Conservation (phyloP, 176 grass and related monocot genomes). For the Calamus simplicifolius region DNA sequence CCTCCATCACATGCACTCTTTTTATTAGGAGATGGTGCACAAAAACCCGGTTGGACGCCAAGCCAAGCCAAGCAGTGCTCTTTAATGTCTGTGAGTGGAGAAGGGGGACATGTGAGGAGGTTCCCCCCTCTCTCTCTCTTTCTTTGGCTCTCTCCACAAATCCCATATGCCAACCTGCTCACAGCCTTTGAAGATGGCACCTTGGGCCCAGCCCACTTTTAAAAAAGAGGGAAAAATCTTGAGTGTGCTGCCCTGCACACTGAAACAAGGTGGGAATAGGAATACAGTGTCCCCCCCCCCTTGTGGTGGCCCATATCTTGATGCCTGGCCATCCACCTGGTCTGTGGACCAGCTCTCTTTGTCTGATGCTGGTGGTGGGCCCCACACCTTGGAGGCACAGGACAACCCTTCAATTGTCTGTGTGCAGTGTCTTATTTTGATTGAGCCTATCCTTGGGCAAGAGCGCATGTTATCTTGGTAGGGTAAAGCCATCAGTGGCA, state of each 20-base stretch:
- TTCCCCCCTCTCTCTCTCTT: too few species aligned
- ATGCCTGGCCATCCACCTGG: constrained; percentile 1
- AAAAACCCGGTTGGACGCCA: too few species aligned
- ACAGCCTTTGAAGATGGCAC: background rate
- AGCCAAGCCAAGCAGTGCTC: too few species aligned
- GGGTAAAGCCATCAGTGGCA: too few species aligned
- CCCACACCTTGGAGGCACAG: background rate
- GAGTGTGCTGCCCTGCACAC: background rate
- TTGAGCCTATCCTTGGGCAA: too few species aligned
- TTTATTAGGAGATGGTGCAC: too few species aligned
- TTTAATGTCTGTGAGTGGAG: too few species aligned
- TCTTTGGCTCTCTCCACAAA: background rate
- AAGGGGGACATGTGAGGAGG: too few species aligned
- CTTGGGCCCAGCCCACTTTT: background rate
- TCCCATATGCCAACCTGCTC: background rate
- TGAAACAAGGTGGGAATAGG: background rate
- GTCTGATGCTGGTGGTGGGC: background rate
- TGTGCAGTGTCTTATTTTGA: too few species aligned
- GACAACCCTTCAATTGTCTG: too few species aligned
- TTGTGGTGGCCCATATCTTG: background rate
- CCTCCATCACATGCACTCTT: too few species aligned
- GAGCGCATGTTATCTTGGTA: too few species aligned
- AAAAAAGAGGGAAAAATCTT: background rate
- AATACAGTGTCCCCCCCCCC: background rate
- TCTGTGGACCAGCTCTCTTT: background rate